Evolutionary conservation across 2,329 filamentous ascomycete species (phyloP).

Genomic region (Emmonsiellopsis sp.): DNA sequence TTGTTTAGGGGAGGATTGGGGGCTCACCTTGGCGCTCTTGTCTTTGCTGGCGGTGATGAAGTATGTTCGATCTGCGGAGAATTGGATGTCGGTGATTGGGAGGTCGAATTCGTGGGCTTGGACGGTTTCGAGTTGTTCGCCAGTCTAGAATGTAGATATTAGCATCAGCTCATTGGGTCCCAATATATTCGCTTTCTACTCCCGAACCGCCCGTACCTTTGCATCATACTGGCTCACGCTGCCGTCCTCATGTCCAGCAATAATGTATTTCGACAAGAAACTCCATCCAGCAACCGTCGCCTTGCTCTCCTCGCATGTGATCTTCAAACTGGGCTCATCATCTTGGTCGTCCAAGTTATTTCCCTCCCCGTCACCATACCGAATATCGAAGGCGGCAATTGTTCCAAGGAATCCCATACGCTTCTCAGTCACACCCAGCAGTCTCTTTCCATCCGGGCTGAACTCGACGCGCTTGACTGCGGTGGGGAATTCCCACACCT

Average conservation of each 20-base stretch:
- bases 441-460: conserved; percentile 80
- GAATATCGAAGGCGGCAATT: conserved; percentile 87
- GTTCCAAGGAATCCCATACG: conserved; percentile 93
- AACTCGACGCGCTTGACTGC: conserved; percentile 98
- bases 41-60: conserved; percentile 98
- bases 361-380: conserved; percentile 53
- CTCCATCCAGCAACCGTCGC: conserved; percentile 96
- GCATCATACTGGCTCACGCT: conserved; percentile 83
- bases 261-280: conserved; percentile 90
- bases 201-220: conserved; percentile 50
- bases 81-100: conserved; percentile 87
- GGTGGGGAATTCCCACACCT: conserved; percentile 96
- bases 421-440: conserved; percentile 96
- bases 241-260: conserved; percentile 94
- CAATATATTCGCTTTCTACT: too few relatives aligned
- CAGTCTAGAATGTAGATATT: conserved; percentile 43
- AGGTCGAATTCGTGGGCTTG: conserved; percentile 77
- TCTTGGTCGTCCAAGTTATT: conserved; percentile 63
- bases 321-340: conserved; percentile 73
- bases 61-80: conserved; percentile 87
- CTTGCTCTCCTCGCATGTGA: conserved; percentile 92
- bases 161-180: not conserved
- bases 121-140: conserved; percentile 71
- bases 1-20: not conserved
- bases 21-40: conserved; percentile 77